Percentiles rank a stretch among this genome's conserved stretches.
Evolutionary conservation across 768 basidiomycete genomes (phyloP).

Genomic region (Leccinellum albellum): DNA sequence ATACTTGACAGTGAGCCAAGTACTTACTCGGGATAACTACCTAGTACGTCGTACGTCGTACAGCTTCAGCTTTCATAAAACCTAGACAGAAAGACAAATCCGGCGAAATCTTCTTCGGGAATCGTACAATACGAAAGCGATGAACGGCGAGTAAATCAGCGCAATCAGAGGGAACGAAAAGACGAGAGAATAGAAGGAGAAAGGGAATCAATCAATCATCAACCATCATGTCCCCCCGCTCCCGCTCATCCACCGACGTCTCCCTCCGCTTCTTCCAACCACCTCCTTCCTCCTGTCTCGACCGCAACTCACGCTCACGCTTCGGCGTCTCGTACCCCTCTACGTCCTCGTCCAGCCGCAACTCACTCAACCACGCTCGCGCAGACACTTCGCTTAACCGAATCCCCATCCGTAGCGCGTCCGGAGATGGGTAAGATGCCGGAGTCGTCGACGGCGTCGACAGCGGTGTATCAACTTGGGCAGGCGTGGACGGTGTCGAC

Average conservation of each 20-base stretch:
- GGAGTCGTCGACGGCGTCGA: conserved; percentile 30
- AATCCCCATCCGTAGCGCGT: conserved; percentile 24
- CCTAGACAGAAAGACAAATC: neutral
- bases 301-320: conserved; percentile 7
- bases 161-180: too few relatives aligned
- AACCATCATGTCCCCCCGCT: conserved; percentile 15
- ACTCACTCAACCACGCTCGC: conserved; percentile 29
- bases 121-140: neutral
- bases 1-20: too few relatives aligned
- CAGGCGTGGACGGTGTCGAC: conserved; percentile 30
- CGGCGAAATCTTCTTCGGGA: neutral
- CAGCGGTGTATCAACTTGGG: conserved; percentile 22
- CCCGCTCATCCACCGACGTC: neutral
- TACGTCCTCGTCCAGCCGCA: conserved; percentile 23
- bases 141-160: neutral
- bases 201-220: conserved; percentile 11
- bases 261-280: conserved; percentile 6
- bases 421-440: conserved; percentile 22
- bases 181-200: neutral
- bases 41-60: neutral
- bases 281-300: conserved; percentile 2
- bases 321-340: conserved; percentile 24
- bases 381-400: conserved; percentile 26
- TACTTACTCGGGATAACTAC: neutral
- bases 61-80: neutral